These are phyloP conservation scores for Ammopiptanthus mongolicus DNA, from an alignment of 306 rosid genomes.

Conservation along the genomic window DNA sequence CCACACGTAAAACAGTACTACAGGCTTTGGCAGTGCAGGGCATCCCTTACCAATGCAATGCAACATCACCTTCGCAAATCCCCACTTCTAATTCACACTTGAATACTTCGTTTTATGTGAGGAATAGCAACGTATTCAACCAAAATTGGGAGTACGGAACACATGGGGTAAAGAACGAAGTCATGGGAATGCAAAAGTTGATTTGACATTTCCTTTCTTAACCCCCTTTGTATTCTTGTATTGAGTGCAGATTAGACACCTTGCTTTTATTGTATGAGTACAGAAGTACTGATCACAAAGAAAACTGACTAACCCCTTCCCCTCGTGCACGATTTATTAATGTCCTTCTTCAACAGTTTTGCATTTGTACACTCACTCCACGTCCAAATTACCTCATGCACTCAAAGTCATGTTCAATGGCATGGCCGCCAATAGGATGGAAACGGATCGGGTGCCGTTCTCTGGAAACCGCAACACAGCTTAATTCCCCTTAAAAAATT, in stretches of 20 bases:
- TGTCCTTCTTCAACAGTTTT: slow-evolving; percentile 10
- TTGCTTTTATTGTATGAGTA: background rate
- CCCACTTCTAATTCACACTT: background rate
- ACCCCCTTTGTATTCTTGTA: slow-evolving; percentile 23
- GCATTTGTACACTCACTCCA: slow-evolving; percentile 11
- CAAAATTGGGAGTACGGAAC: background rate
- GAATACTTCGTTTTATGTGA: background rate
- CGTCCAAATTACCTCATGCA: slow-evolving; percentile 8
- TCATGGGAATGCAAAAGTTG: slow-evolving; percentile 28
- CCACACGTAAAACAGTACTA: background rate
- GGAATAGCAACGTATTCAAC: background rate
- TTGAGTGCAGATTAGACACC: slow-evolving; percentile 35
- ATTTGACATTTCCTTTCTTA: slow-evolving; percentile 35
- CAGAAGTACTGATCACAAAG: too few relatives aligned
- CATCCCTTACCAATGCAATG: background rate
- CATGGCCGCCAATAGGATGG: background rate
- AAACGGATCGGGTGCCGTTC: background rate
- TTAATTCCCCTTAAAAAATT: background rate
- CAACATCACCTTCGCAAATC: background rate
- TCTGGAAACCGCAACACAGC: too few relatives aligned
- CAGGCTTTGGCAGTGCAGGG: background rate
- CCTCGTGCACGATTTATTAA: slow-evolving; percentile 13
- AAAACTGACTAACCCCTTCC: slow-evolving; percentile 26
- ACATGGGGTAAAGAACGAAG: background rate
- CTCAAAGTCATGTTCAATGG: slow-evolving; percentile 1